These are phyloP conservation scores for Lepidium africanum DNA, from an alignment of 345 rosid species.

Conservation along the genomic window DNA sequence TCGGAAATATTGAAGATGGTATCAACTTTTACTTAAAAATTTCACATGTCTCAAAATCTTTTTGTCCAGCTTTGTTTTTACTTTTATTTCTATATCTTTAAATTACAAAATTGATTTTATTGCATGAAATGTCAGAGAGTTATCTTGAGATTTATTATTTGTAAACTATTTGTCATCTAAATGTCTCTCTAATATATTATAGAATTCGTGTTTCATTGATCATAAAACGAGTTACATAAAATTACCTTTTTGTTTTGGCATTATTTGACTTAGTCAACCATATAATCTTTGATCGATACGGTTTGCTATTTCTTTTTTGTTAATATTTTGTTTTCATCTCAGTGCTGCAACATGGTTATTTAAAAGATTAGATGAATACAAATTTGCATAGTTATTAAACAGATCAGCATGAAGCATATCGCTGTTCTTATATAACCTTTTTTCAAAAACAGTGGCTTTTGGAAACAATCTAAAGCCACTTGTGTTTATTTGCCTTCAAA, in stretches of 20 bases:
- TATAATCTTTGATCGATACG: background rate
- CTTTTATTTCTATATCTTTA: too few species aligned
- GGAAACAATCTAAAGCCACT: background rate
- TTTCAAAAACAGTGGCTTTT: background rate
- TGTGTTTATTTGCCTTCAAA: background rate
- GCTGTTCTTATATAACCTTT: background rate
- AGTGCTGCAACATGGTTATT: background rate
- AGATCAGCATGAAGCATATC: background rate
- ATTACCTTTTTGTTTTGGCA: background rate
- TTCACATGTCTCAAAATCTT: too few species aligned
- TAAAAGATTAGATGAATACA: too few species aligned
- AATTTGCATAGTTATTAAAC: background rate
- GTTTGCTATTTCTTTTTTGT: background rate
- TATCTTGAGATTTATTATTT: too few species aligned
- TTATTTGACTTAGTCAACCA: background rate
- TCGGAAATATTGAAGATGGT: too few species aligned
- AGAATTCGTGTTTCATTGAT: background rate
- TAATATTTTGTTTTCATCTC: background rate
- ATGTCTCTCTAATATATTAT: too few species aligned
- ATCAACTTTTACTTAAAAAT: too few species aligned
- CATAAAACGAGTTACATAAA: background rate
- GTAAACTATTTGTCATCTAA: too few species aligned
- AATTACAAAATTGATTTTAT: too few species aligned
- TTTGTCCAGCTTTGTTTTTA: too few species aligned
- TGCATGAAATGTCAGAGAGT: too few species aligned